Evolutionary conservation across 805 yeast genomes (phyloP).

Genomic region (Jamesozyma piceae): DNA sequence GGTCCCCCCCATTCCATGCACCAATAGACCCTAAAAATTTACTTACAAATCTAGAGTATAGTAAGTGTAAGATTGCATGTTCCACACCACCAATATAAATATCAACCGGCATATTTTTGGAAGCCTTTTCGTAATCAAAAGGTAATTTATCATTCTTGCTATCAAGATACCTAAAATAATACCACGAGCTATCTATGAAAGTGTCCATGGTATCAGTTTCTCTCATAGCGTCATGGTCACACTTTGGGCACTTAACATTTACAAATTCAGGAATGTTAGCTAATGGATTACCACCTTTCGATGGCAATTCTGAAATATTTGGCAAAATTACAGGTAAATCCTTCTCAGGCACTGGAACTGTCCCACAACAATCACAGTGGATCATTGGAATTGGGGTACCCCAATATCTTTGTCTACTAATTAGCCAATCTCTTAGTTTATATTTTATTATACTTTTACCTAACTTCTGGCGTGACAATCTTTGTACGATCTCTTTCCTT

Average conservation of each 20-base stretch:
- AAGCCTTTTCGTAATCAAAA: conserved; percentile 43
- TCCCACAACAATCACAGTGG: conserved; percentile 78
- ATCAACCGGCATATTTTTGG: conserved; percentile 68
- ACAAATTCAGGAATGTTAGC: conserved; percentile 59
- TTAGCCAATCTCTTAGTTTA: conserved; percentile 84
- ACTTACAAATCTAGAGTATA: conserved; percentile 78
- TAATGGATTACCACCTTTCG: conserved; percentile 58
- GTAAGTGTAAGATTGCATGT: conserved; percentile 86
- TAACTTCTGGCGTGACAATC: conserved; percentile 30
- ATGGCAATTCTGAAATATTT: conserved; percentile 37
- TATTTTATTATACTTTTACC: conserved; percentile 48
- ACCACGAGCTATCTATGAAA: conserved; percentile 97
- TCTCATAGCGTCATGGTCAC: conserved; percentile 63
- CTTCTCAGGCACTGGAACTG: conserved; percentile 83
- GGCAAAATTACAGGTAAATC: conserved; percentile 83
- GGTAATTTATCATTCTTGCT: conserved; percentile 49
- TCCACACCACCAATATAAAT: conserved; percentile 92
- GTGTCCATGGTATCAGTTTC: conserved; percentile 99
- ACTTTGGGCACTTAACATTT: conserved; percentile 69
- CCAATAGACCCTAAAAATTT: conserved; percentile 66
- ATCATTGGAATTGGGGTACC: conserved; percentile 97
- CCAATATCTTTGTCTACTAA: conserved; percentile 94
- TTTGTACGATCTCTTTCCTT: conserved; percentile 34
- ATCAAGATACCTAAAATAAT: conserved; percentile 77
- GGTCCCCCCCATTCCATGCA: conserved; percentile 46